Conservation (phyloP, 2,329 filamentous ascomycete species). For the Colletotrichum sp. region DNA sequence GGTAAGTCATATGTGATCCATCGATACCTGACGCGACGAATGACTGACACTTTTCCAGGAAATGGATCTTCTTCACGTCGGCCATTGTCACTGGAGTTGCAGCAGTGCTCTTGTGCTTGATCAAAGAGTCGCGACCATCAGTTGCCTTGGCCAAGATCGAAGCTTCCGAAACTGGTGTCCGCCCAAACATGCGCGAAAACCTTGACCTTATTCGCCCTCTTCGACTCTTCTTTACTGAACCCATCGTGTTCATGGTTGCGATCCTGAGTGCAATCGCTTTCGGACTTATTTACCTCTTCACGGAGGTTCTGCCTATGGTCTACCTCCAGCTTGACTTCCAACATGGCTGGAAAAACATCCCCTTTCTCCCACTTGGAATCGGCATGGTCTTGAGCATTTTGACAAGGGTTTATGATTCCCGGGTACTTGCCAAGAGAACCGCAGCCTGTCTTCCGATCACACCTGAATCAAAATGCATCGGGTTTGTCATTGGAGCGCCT, state of each 20-base stretch:
- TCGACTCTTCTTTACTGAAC: neutral
- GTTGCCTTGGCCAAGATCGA: neutral
- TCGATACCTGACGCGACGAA: fast-evolving
- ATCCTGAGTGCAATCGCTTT: neutral
- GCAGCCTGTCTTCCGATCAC: constrained; percentile 2
- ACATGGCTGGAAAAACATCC: neutral
- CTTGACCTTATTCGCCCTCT: constrained; percentile 1
- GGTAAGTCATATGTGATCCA: neutral
- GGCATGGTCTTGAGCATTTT: neutral
- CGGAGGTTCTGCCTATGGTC: neutral
- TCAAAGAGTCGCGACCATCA: constrained; percentile 5
- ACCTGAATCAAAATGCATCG: constrained; percentile 17
- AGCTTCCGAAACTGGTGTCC: neutral
- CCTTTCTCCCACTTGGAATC: neutral
- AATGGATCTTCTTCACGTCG: neutral
- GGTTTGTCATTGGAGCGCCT: constrained; percentile 47
- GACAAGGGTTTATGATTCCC: neutral
- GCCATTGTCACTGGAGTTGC: neutral
- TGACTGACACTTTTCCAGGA: neutral
- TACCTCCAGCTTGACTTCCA: neutral
- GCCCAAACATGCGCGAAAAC: neutral
- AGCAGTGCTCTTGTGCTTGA: neutral
- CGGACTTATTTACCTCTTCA: constrained; percentile 5
- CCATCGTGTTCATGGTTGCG: neutral
- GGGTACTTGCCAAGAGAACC: neutral